Evolutionary conservation across 2,329 filamentous ascomycete species (phyloP), one percentile per base, ranked within the genome.

Genomic region (Tetracladium maxilliforme): DNA sequence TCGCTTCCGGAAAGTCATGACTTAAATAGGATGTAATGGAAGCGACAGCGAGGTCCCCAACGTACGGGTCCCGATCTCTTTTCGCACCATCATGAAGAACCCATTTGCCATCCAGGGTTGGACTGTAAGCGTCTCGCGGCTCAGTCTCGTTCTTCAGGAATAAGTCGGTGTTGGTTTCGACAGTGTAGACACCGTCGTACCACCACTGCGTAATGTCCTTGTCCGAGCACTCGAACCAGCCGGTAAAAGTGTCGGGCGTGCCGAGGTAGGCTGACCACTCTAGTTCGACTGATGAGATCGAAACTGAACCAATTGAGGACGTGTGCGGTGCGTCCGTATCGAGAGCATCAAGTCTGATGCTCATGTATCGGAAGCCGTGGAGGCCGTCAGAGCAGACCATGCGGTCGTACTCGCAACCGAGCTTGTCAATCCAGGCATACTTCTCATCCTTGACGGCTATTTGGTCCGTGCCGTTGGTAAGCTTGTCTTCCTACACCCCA

Each of bases 141-240:
- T 66, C 61, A 1, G 58, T 60, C 32, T 63, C 50, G 32, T 64
- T 58, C 11, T 40, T 43, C 1, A 44, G 40, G 36, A 66, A 64
- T 4, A 44, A 37, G 30, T 59, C 58, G 3, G 50, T 62, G 23
- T 51, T 49, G 30, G 62, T 45, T 31, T 65, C 61, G 22, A 56
- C 59, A 2, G 61, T 65, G 33, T 67, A 65, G 0, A 60, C 56
- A 5, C 51, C 57, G 32, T 64, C 59, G 32, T 53, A 65, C 60
- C 60, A 67, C 51, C 53, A 64, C 33, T 59, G 56, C 11, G 57
- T 63, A 6, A 65, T 36, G 10, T 55, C 33, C 5, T 45, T 33
- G 30, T 65, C 60, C 1, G 61, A 64, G 26, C 60, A 64, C 34
- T 64, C 56, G 26, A 66, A 65, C 47, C 51, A 59, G 4, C 62